These are phyloP conservation scores for Escallonia rubra DNA, from an alignment of 129 eudicot genomes.

Conservation along the genomic window DNA sequence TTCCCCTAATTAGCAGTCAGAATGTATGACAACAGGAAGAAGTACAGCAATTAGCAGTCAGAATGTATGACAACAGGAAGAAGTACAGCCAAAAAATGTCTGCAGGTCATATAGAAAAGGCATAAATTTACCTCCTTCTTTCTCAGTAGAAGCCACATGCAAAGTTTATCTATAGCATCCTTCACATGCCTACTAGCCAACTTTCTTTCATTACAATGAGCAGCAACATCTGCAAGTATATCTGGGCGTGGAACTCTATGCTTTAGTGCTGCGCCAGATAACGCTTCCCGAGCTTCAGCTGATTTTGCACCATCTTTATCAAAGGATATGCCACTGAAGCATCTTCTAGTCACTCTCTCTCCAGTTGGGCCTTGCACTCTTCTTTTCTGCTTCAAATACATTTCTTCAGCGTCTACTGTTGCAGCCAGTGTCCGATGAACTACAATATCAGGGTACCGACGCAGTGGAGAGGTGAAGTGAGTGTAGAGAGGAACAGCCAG, in stretches of 20 bases:
- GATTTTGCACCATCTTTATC: constrained; percentile 44
- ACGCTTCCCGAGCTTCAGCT: constrained; percentile 45
- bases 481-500: constrained; percentile 89
- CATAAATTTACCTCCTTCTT: constrained; percentile 57
- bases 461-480: constrained; percentile 86
- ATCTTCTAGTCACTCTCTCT: constrained; percentile 29
- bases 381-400: constrained; percentile 26
- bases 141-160: constrained; percentile 73
- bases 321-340: constrained; percentile 53
- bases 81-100: background rate
- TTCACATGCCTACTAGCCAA: constrained; percentile 74
- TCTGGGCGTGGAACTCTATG: constrained; percentile 43
- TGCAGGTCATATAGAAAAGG: background rate
- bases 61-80: no score
- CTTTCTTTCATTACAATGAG: constrained; percentile 70
- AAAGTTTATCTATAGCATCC: constrained; percentile 74
- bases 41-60: background rate
- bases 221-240: constrained; percentile 60
- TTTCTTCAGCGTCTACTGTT: constrained; percentile 66
- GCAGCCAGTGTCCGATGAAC: constrained; percentile 86
- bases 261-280: constrained; percentile 49
- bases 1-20: no score
- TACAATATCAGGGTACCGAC: constrained; percentile 85
- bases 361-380: constrained; percentile 9
- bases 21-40: no score